Base-by-base conservation (phyloP, 2,329 filamentous ascomycete species). In the Beauveria sp. region DNA sequence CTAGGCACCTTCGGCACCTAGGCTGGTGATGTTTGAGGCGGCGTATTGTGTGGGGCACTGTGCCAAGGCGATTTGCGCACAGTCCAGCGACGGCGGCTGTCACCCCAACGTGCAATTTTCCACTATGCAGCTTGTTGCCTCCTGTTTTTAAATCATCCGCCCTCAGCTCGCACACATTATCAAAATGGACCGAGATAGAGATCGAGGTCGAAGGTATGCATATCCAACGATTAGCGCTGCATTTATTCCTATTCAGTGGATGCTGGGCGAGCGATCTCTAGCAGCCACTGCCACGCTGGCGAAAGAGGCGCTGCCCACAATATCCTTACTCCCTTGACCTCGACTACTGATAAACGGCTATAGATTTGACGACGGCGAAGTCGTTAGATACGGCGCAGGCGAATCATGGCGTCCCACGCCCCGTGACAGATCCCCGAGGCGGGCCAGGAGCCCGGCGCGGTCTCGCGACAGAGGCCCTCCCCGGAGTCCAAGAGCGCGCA, bases 341-440 rank as follows among this genome's bases (percentile, higher is more conserved):
- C 40, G 12, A 40, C 55, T 58, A 58, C 43, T 9, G 22, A 49
- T 18, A 3, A 40, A 40, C 9, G 20, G 24, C 20, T 4, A 16
- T 20, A 85, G 83, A 69, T 86, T 83, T 67, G 83, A 86, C 65
- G 83, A 86, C 66, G 83, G 83, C 50, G 83, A 86, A 73, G 83
- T 86, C 60, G 81, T 84, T 65, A 77, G 83, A 68, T 86, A 85
- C 69, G 83, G 83, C 57, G 83, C 83, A 14, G 83, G 83, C 63
- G 83, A 86, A 72, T 85, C 82, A 43, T 86, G 84, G 76, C 76
- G 83, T 63, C 83, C 83, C 12, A 85, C 81, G 63, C 83, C 83
- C 56, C 73, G 79, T 8, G 66, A 64, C 26, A 66, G 72, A 62
- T 71, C 65, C 63, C 68, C 67, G 18, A 66, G 72, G 51, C 68